These are phyloP conservation scores for Dictyostelium intermedium DNA, from an alignment of 78 protist species.

Conservation along the genomic window DNA sequence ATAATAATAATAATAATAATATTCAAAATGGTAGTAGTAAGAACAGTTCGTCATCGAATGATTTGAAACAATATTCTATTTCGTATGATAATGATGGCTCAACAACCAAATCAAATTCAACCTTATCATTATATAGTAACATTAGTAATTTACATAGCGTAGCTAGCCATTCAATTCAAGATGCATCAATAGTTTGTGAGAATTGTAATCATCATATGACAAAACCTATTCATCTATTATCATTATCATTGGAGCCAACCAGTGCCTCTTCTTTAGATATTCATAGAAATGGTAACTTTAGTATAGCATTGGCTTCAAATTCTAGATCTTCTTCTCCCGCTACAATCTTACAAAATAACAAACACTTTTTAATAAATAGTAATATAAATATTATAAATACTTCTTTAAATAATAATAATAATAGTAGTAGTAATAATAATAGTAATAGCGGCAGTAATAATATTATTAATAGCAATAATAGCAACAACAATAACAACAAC, in stretches of 20 bases:
- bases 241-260: conserved; percentile 2
- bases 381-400: neutral
- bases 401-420: conserved; percentile 1
- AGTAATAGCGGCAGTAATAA: neutral
- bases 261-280: neutral
- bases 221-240: neutral
- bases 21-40: neutral
- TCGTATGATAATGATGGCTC: neutral
- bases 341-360: neutral
- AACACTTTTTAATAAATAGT: conserved; percentile 16
- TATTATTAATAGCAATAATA: neutral
- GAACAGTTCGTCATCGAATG: neutral
- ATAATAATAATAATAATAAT: neutral
- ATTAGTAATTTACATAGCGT: neutral
- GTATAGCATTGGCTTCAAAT: neutral
- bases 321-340: neutral
- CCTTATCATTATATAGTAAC: neutral
- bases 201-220: conserved; percentile 33
- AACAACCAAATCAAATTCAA: conserved; percentile 15
- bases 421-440: neutral
- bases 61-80: neutral
- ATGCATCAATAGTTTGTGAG: neutral
- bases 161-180: neutral
- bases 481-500: neutral
- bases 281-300: neutral